Evolutionary conservation across 2,329 filamentous ascomycete species (phyloP).

Genomic region (Aspergillus awamori): DNA sequence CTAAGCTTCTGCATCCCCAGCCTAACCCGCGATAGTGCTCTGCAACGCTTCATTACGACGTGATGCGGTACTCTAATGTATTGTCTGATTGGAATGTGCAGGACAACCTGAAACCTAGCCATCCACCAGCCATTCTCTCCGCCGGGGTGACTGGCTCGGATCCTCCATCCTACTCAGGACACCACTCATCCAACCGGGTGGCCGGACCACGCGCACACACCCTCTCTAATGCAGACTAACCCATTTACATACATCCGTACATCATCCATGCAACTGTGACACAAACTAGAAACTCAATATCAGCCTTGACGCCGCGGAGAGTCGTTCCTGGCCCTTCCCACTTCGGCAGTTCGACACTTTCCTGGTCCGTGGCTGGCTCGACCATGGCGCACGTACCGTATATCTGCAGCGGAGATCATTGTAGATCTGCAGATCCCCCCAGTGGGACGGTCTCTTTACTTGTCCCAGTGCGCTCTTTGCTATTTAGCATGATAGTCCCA

Average conservation of each 20-base stretch:
- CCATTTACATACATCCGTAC: conserved; percentile 1
- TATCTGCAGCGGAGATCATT: conserved; percentile 21
- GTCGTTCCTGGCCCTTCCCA: background rate
- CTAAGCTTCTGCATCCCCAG: background rate
- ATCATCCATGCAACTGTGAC: conserved; percentile 5
- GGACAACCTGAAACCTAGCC: conserved; percentile 6
- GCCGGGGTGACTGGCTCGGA: background rate
- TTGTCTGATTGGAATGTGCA: conserved; percentile 9
- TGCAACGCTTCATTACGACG: background rate
- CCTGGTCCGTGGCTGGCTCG: background rate
- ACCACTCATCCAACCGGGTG: background rate
- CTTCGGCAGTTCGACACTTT: background rate
- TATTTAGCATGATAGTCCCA: background rate
- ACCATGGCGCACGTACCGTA: conserved; percentile 12
- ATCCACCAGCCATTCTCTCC: background rate
- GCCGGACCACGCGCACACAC: conserved; percentile 2
- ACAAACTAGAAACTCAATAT: background rate
- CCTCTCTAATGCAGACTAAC: background rate
- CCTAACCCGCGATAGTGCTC: background rate
- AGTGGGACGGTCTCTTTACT: background rate
- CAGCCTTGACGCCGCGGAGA: background rate
- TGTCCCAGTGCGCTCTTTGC: background rate
- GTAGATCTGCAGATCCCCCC: conserved; percentile 21
- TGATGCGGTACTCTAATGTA: background rate
- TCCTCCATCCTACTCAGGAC: background rate